Evolutionary conservation across 2,329 filamentous ascomycete genomes (phyloP), one percentile per base, ranked within the genome.

Genomic region (Trichophyton benhamiae): DNA sequence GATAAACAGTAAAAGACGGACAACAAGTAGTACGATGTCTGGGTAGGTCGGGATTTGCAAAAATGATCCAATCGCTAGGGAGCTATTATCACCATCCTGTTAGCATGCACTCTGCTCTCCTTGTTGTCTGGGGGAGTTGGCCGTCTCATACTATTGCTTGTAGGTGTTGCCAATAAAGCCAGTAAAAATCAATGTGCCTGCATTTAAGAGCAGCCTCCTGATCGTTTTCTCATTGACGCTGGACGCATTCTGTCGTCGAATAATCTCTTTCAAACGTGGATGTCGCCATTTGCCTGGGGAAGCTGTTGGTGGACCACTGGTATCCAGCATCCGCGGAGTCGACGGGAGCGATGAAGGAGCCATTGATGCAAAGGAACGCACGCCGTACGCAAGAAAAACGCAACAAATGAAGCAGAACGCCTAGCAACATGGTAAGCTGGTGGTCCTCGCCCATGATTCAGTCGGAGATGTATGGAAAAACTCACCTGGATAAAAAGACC

Each of bases 241-340:
- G 13, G 85, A 84, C 20, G 86, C 86, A 72, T 89, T 86, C 71
- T 91, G 88, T 59, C 94, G 85, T 65, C 83, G 82, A 15, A 88
- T 85, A 71, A 99, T 95, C 75, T 97, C 92, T 69, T 90, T 82
- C 66, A 96, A 81, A 65, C 87, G 85, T 38, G 94, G 94, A 73
- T 99, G 94, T 70, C 86, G 84, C 92, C 94, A 99, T 71, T 86
- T 89, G 61, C 92, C 91, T 5, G 89, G 77, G 6, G 76, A 77
- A 17, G 72, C 72, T 7, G 70, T 70, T 57, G 66, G 52, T 11
- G 62, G 57, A 22, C 63, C 42, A 59, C 68, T 69, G 53, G 66
- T 59, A 58, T 67, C 63, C 55, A 71, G 67, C 41, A 71, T 68
- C 64, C 68, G 72, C 38, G 75, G 75, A 11, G 72, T 79, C 71